Base-by-base conservation (phyloP, 208 protist species). In the Kentomonas sorsogonicus region DNA sequence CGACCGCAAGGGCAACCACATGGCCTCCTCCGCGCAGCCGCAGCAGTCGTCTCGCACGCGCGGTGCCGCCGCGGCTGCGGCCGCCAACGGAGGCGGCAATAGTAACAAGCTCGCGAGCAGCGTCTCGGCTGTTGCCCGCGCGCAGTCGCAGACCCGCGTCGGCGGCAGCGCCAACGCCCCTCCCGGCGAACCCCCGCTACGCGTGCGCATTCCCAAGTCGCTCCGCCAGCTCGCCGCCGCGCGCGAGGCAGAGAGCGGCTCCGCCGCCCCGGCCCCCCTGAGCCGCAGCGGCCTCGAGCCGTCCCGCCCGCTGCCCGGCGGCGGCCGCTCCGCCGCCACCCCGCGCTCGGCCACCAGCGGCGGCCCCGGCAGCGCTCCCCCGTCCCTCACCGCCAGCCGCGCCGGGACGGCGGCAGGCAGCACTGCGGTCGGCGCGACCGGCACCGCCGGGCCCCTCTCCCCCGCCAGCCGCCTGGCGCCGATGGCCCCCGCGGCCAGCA, bases 151-250 rank as follows among this genome's bases (percentile, higher is more conserved):
- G 3, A 46, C 47, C 3, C 23, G 45, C 0, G 26, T 15, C 13
- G 47, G 46, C 9, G 23, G 38, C 34, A 38, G 38, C 15, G n/a
- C 30, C 6, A 36, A 41, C 23, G 53, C 45, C 36, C n/a, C n/a
- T n/a, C 22, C 31, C 0, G 43, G 36, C 7, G 25, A 57, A 16
- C 29, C 53, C 5, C 23, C 39, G 3, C 23, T 57, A 18, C 22
- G 25, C 4, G 44, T 63, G 16, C 47, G 34, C 36, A 34, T 75
- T 23, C 69, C 69, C 31, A 61, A 56, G 33, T 46, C 56, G 15
- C 46, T 73, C 43, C 52, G 57, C 7, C 51, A 55, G 26, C 40
- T 67, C 31, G 53, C 36, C 27, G 34, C 45, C 36, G 31, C 65
- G 31, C 18, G 30, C 29, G 30, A 50, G 29, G n/a, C n/a, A n/a